A percentile compares a stretch with the other conserved stretches of the same genome.
Conservation (phyloP, 73 alveolate genomes). For the Uronychia setigera region DNA sequence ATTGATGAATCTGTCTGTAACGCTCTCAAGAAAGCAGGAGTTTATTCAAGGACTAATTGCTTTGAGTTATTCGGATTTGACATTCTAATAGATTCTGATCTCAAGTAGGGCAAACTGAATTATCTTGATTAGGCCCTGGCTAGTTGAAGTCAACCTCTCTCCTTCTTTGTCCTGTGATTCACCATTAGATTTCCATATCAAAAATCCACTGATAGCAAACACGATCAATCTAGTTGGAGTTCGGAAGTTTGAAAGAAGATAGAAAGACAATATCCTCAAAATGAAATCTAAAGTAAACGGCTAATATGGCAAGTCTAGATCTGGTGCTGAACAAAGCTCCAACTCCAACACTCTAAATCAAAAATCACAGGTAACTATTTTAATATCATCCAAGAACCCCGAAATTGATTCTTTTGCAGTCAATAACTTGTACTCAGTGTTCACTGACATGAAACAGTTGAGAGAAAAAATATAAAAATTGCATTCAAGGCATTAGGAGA, state of each 20-base stretch:
- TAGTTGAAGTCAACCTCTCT: constrained; percentile 87
- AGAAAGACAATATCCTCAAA: constrained; percentile 39
- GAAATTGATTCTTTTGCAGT: background rate
- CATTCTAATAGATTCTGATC: constrained; percentile 33
- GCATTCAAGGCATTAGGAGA: constrained; percentile 27
- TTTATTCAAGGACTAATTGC: constrained; percentile 28
- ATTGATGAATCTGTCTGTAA: constrained; percentile 27
- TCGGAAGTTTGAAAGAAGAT: constrained; percentile 42
- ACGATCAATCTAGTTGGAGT: constrained; percentile 75
- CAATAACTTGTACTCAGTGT: background rate
- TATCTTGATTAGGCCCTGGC: constrained; percentile 68
- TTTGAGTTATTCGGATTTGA: constrained; percentile 54
- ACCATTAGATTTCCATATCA: constrained; percentile 83
- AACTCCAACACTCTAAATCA: background rate
- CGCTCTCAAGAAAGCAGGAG: constrained; percentile 4
- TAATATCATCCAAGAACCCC: background rate
- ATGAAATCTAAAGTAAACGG: constrained; percentile 31
- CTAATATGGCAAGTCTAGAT: too few relatives aligned
- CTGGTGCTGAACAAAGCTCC: background rate
- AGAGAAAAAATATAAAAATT: constrained; percentile 10
- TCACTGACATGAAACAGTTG: background rate
- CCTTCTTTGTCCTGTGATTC: constrained; percentile 87
- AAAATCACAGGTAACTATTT: background rate
- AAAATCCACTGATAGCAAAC: constrained; percentile 70
- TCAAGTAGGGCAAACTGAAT: constrained; percentile 24